A percentile compares a stretch with the other conserved stretches of the same genome.
These are phyloP conservation scores for Sugiyamaella chiloensis DNA, from an alignment of 805 yeast species.

Conservation along the genomic window DNA sequence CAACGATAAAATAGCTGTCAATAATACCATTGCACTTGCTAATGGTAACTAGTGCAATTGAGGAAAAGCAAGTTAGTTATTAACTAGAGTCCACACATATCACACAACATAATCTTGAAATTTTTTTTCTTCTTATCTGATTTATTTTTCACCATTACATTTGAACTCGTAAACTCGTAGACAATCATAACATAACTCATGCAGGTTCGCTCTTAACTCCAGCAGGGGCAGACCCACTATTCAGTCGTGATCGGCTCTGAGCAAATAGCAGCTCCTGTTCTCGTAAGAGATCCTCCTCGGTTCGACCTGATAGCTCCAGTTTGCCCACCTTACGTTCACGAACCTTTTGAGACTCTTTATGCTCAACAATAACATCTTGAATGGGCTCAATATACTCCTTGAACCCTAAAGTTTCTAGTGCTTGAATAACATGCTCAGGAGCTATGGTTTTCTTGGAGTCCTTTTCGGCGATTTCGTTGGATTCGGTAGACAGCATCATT, in stretches of 20 bases:
- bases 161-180: background rate
- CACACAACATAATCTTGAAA: no score
- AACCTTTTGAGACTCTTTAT: slow-evolving; percentile 78
- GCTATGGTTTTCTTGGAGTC: slow-evolving; percentile 96
- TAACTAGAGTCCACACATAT: no score
- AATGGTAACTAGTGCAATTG: slow-evolving; percentile 4
- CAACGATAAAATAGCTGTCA: slow-evolving; percentile 37
- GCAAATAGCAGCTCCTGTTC: slow-evolving; percentile 91
- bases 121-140: no score
- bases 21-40: slow-evolving; percentile 32
- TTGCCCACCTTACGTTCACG: slow-evolving; percentile 90
- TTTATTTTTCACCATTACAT: no score
- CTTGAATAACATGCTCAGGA: slow-evolving; percentile 91
- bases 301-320: slow-evolving; percentile 85
- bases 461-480: slow-evolving; percentile 93
- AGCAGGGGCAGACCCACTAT: slow-evolving; percentile 15
- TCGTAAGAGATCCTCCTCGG: slow-evolving; percentile 86
- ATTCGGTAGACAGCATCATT: slow-evolving; percentile 89
- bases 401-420: slow-evolving; percentile 83
- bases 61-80: background rate
- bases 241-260: slow-evolving; percentile 26
- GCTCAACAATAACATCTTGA: slow-evolving; percentile 75
- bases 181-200: no score
- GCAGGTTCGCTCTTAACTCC: background rate
- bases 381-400: slow-evolving; percentile 78